Evolutionary conservation across 2,329 filamentous ascomycete genomes (phyloP).

Genomic region (Microascus cirrosus): DNA sequence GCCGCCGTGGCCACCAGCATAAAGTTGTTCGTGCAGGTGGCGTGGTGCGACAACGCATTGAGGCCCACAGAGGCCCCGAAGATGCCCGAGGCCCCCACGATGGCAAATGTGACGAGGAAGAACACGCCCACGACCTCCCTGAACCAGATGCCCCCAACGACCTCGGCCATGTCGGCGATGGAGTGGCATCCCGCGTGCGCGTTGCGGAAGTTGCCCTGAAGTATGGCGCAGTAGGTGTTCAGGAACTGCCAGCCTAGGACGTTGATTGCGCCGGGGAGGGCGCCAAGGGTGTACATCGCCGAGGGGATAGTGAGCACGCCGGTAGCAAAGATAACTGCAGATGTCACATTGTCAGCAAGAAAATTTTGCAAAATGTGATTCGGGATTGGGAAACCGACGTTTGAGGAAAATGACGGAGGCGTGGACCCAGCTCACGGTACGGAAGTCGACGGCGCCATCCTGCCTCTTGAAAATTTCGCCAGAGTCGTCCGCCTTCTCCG

Average conservation of each 20-base stretch:
- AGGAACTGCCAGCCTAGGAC: constrained; percentile 27
- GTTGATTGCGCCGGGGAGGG: constrained; percentile 28
- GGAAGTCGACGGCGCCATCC: constrained; percentile 30
- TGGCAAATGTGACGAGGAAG: constrained; percentile 46
- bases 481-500: constrained; percentile 11
- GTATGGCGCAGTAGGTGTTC: constrained; percentile 26
- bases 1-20: constrained; percentile 38
- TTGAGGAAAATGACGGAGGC: constrained; percentile 36
- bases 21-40: constrained; percentile 47
- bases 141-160: constrained; percentile 38
- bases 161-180: constrained; percentile 43
- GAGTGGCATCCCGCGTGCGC: constrained; percentile 25
- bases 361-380: neutral
- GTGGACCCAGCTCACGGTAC: constrained; percentile 34
- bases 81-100: constrained; percentile 45
- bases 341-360: neutral
- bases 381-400: constrained; percentile 11
- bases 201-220: constrained; percentile 27
- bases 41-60: constrained; percentile 47
- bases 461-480: constrained; percentile 33
- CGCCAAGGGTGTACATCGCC: constrained; percentile 28
- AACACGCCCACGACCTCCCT: constrained; percentile 42
- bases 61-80: constrained; percentile 46
- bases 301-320: constrained; percentile 29
- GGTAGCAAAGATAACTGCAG: constrained; percentile 27